Evolutionary conservation across 345 rosid genomes (phyloP).

Genomic region (Populus euphratica): DNA sequence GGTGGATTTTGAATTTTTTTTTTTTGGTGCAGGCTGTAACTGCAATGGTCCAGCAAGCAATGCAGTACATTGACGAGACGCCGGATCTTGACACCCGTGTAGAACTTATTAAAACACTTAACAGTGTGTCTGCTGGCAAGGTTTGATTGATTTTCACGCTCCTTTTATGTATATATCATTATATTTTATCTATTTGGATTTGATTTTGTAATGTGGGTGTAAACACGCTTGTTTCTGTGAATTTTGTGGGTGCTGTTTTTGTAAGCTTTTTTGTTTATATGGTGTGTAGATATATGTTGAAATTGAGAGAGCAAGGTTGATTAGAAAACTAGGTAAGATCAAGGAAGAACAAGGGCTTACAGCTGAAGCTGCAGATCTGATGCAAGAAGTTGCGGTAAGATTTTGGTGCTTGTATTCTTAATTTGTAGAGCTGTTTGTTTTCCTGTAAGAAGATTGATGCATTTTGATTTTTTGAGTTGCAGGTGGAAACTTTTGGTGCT

Average conservation of each 20-base stretch:
- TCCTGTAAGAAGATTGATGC: neutral
- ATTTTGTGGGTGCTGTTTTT: neutral
- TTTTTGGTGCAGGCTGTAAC: constrained; percentile 64
- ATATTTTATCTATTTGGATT: neutral
- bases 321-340: constrained; percentile 81
- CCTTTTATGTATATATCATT: neutral
- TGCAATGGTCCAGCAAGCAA: constrained; percentile 98
- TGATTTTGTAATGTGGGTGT: neutral
- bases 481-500: constrained; percentile 98
- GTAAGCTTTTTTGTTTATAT: neutral
- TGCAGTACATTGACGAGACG: constrained; percentile 88
- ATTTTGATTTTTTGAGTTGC: constrained; percentile 18
- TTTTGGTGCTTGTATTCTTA: neutral
- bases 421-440: neutral
- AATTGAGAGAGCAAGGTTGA: constrained; percentile 89
- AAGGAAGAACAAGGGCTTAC: constrained; percentile 83
- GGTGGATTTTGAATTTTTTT: neutral
- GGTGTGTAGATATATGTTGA: constrained; percentile 79
- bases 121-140: constrained; percentile 90
- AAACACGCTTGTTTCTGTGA: neutral
- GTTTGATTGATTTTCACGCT: constrained; percentile 38
- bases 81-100: constrained; percentile 86
- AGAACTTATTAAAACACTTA: constrained; percentile 78
- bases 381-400: constrained; percentile 98
- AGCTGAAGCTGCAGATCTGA: constrained; percentile 95